Conservation (phyloP, 495 filamentous ascomycete genomes). For the Immersiella caudata region DNA sequence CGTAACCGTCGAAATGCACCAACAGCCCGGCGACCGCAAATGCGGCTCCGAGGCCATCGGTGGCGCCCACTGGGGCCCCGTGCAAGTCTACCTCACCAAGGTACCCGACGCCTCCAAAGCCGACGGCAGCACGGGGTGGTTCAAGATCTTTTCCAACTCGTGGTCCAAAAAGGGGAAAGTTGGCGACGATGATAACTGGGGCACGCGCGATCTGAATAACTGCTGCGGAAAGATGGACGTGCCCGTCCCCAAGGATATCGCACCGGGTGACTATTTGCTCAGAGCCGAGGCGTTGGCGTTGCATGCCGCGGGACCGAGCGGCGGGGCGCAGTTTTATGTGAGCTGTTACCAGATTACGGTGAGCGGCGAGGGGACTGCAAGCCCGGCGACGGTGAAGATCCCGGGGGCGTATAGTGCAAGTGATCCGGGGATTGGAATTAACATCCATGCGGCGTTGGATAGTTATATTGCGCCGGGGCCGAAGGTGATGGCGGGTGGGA, state of each 20-base stretch:
- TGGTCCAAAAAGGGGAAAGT: constrained; percentile 43
- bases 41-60: constrained; percentile 53
- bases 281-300: constrained; percentile 56
- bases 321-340: constrained; percentile 53
- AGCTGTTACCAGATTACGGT: constrained; percentile 54
- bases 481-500: constrained; percentile 43
- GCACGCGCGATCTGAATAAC: constrained; percentile 53
- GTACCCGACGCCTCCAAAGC: constrained; percentile 54
- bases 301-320: constrained; percentile 46
- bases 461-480: constrained; percentile 47
- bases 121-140: constrained; percentile 47
- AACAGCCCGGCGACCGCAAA: constrained; percentile 49
- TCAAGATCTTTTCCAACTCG: constrained; percentile 55
- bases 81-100: constrained; percentile 57
- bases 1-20: constrained; percentile 57
- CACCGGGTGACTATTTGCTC: constrained; percentile 55
- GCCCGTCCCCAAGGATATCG: constrained; percentile 49
- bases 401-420: constrained; percentile 51
- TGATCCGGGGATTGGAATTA: constrained; percentile 56
- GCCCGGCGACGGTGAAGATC: constrained; percentile 44
- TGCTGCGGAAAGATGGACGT: constrained; percentile 57
- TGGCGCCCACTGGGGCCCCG: constrained; percentile 51
- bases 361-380: constrained; percentile 36
- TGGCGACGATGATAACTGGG: constrained; percentile 54
- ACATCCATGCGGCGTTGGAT: constrained; percentile 45